Conservation (phyloP, 495 filamentous ascomycete species). For the Delitschia confertaspora region DNA sequence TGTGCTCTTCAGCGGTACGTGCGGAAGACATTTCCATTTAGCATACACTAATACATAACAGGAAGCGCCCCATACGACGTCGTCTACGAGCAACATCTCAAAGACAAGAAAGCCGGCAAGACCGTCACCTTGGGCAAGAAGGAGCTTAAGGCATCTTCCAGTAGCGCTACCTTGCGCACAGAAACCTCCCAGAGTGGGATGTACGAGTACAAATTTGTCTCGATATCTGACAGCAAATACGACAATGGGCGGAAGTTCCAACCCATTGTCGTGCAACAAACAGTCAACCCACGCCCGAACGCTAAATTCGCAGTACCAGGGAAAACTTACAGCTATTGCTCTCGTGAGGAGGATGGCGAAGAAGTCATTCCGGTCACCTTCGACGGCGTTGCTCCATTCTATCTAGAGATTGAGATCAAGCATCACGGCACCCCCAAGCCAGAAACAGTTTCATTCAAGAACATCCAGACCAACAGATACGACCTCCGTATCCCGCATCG, state of each 20-base stretch:
- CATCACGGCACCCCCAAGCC: slow-evolving; percentile 72
- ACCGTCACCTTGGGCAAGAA: slow-evolving; percentile 46
- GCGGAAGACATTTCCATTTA: background rate
- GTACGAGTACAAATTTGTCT: slow-evolving; percentile 77
- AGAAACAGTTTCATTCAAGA: slow-evolving; percentile 67
- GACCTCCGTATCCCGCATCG: slow-evolving; percentile 75
- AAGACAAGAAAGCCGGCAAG: slow-evolving; percentile 51
- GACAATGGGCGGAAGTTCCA: slow-evolving; percentile 55
- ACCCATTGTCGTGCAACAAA: slow-evolving; percentile 66
- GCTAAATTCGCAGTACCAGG: slow-evolving; percentile 76
- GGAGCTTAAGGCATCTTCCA: slow-evolving; percentile 60
- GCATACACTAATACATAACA: slow-evolving; percentile 25
- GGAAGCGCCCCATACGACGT: slow-evolving; percentile 74
- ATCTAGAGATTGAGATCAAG: slow-evolving; percentile 81
- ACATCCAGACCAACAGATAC: slow-evolving; percentile 63
- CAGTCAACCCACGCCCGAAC: slow-evolving; percentile 68
- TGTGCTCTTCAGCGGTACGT: slow-evolving; percentile 62
- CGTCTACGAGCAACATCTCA: slow-evolving; percentile 68
- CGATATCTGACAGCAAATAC: slow-evolving; percentile 75
- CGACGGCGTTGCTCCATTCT: slow-evolving; percentile 78
- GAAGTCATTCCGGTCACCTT: slow-evolving; percentile 80
- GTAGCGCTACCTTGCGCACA: slow-evolving; percentile 64
- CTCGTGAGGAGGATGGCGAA: slow-evolving; percentile 66
- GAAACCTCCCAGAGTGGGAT: slow-evolving; percentile 73
- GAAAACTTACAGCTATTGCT: slow-evolving; percentile 92